phyloP scores from a whole-genome alignment of 2,329 filamentous ascomycete species.

The Botrytis hyacinthi region DNA sequence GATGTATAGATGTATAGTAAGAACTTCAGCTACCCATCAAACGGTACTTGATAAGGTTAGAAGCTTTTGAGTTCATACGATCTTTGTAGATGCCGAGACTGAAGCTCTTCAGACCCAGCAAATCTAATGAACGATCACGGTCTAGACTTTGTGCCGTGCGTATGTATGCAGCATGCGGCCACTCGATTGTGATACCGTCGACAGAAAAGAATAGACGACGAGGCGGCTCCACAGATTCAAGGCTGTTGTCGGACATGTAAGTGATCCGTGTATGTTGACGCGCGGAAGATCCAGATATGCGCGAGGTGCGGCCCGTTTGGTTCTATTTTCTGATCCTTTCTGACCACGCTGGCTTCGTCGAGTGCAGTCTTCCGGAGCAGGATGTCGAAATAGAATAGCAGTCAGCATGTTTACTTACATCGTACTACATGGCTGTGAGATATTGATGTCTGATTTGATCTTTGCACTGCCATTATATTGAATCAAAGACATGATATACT shows the following conservation, averaged over 20 bases:
- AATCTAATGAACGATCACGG: background rate
- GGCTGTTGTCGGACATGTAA: background rate
- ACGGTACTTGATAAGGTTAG: background rate
- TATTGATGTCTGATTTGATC: background rate
- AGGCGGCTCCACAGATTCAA: conserved; percentile 9
- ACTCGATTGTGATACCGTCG: background rate
- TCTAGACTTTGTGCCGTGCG: background rate
- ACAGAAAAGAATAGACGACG: conserved; percentile 1
- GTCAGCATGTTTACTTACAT: conserved; percentile 6
- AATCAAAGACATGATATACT: background rate
- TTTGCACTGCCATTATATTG: conserved; percentile 11
- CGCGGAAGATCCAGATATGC: conserved; percentile 19
- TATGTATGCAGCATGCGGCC: background rate
- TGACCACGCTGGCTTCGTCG: background rate
- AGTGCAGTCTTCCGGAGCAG: background rate
- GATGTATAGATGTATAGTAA: background rate
- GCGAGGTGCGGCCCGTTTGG: conserved; percentile 14
- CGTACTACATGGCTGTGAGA: conserved; percentile 1
- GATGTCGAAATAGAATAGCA: conserved; percentile 11
- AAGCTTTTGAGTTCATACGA: background rate
- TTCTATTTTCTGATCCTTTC: conserved; percentile 16
- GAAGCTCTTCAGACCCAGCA: background rate
- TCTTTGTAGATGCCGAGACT: background rate
- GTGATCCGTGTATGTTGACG: conserved; percentile 15
- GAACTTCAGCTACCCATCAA: background rate